A percentile compares a stretch with the other conserved stretches of the same genome.
These are phyloP conservation scores for Isabelozyma gotoi DNA, from an alignment of 805 yeast species.

Conservation along the genomic window DNA sequence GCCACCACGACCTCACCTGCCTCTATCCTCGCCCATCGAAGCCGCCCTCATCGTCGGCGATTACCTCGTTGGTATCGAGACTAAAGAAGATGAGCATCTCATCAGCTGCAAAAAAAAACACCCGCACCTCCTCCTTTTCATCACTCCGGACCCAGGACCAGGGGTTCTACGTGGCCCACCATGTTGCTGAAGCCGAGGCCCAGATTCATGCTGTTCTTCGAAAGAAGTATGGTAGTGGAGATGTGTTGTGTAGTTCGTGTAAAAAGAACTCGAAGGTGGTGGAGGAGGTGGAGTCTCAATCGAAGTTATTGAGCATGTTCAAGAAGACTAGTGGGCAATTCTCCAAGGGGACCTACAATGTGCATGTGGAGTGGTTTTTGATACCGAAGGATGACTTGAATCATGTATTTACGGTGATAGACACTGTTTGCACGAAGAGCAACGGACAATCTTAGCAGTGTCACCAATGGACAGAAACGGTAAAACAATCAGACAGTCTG, in stretches of 20 bases:
- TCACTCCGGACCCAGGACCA: constrained; percentile 19
- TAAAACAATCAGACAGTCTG: no score
- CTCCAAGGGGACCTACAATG: constrained; percentile 18
- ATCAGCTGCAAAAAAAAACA: background rate
- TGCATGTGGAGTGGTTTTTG: constrained; percentile 60
- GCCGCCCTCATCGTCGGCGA: constrained; percentile 4
- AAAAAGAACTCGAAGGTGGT: constrained; percentile 1
- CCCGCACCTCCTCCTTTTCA: constrained; percentile 2
- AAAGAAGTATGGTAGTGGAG: constrained; percentile 46
- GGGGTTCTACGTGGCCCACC: constrained; percentile 34
- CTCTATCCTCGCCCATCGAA: constrained; percentile 29
- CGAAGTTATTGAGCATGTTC: constrained; percentile 2
- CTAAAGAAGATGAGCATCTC: background rate
- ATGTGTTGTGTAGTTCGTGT: constrained; percentile 50
- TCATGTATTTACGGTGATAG: constrained; percentile 31
- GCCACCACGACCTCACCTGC: constrained; percentile 45
- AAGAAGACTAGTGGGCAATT: background rate
- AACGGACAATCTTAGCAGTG: constrained; percentile 1
- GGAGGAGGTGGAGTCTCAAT: background rate
- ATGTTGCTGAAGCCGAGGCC: constrained; percentile 39
- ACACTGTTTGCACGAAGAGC: constrained; percentile 17
- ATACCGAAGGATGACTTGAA: constrained; percentile 43
- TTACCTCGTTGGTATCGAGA: constrained; percentile 4
- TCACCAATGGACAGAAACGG: no score
- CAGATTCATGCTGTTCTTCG: constrained; percentile 41